Base-by-base conservation (phyloP, 202 grass and related monocot genomes). In the Brachypodium distachyon region DNA sequence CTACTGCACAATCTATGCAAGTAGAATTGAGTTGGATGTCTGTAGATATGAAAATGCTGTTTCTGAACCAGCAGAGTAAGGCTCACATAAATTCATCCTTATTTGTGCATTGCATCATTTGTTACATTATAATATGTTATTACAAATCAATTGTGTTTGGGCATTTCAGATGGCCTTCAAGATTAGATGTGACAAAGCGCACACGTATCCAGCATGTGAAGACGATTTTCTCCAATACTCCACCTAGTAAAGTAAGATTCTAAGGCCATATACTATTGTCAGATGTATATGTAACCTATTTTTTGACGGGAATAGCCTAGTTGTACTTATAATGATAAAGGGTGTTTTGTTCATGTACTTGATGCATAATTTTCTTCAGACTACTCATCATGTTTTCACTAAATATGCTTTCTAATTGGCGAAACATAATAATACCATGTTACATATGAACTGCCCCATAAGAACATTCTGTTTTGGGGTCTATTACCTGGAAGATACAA, bases 51-150 rank as follows among this genome's bases (percentile, higher is more conserved):
- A 75, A 81, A 88, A 77, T 85, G 50, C 69, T 60, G 69, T 82
- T 76, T 82, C 86, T 63, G 94, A 97, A 90, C 94, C 94, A 27
- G 23, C 88, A 84, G 91, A 92, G 94, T 97, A 92, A 86, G 94
- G 16, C 53, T 52, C 72, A 56, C 43, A 83, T 32, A 53, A 51
- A 67, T 83, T 68, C 22, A 72, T 77, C 27, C 31, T 78, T 68
- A 47, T 46, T 67, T 46, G 13, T 27, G 59, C 13, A 25, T 17
- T 37, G 18, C 58, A 13, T 78, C 42, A 28, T 75, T 56, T 66
- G 13, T 42, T 57, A 27, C 36, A 77, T 38, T 54, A 18, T 26
- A 61, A 18, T 26, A 61, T 69, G 58, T 53, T 74, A 57, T 53
- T 52, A 42, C 49, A 36, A 72, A 59, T 41, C 18, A 46, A 34